Evolutionary conservation across 2,329 filamentous ascomycete species (phyloP), one percentile per base, ranked within the genome.

Genomic region (Davidsoniella australis): DNA sequence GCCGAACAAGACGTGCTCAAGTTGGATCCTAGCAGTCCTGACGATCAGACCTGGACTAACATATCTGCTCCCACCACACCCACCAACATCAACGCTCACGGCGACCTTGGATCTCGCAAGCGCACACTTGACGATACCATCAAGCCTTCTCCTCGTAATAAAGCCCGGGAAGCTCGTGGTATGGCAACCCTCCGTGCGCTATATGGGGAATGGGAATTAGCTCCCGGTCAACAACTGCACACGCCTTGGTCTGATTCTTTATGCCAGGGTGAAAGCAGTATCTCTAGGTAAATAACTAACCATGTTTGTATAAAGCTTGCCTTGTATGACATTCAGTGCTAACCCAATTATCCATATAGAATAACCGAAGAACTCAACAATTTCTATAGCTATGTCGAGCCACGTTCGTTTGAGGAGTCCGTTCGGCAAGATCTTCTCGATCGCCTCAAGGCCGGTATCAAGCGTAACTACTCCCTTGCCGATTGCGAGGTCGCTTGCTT

Each of bases 331-430:
- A 5, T 5, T 14, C 12, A 4, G 6, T 23, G 14, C 51, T 29
- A 47, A 51, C 36, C 37, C 24, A 20, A 17, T 10, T 20, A 8
- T 23, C 26, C 42, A 14, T 43, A n/a, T 55, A 87, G 85, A 63
- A 67, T 98, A 23, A 87, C 96, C 63, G 85, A 87, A 58, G 91
- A 98, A 63, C 80, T 96, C 41, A 67, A 83, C 26, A 85, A 93
- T 57, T 96, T 95, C 61, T 93, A 88, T 61, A 71, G 88, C 36
- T 93, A 81, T 61, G 82, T 94, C 29, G 78, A 74, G 54, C 91
- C 91, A 2, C 73, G 76, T 42, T 64, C 74, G 2, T 91, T 83
- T 57, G 91, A 98, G 63, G 72, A 87, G 54, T 68, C 71, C 2
- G 76, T 94, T 49, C 84, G 91, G 8, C 64, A 72, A 17, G 74